Percentiles rank a stretch among this genome's conserved stretches.
Conservation (phyloP, 768 basidiomycete genomes). For the Daedaleopsis sinensis region DNA sequence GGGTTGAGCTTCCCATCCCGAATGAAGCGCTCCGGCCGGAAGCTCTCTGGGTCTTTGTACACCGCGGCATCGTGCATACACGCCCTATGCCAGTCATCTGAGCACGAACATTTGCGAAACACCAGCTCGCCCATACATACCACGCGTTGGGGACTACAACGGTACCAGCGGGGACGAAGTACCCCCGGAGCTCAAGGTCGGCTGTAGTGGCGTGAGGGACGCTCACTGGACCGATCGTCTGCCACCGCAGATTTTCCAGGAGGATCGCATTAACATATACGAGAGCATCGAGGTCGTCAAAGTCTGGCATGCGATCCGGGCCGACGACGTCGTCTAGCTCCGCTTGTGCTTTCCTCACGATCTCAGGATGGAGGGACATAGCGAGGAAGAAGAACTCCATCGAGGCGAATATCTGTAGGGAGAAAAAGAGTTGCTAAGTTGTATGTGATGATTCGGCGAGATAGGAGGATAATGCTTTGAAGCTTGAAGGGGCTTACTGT, state of each 20-base stretch:
- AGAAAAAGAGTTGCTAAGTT: too few species aligned
- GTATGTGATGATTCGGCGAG: neutral
- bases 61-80: constrained; percentile 8
- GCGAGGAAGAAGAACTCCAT: constrained; percentile 15
- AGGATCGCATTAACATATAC: constrained; percentile 37
- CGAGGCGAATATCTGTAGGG: constrained; percentile 22
- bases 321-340: constrained; percentile 43
- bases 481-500: too few species aligned
- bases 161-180: constrained; percentile 6
- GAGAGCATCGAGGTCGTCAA: constrained; percentile 25
- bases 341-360: constrained; percentile 34
- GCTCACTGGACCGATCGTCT: constrained; percentile 8
- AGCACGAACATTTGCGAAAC: neutral
- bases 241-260: constrained; percentile 30
- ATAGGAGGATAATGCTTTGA: neutral
- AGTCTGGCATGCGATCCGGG: constrained; percentile 30
- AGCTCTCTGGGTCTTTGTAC: constrained; percentile 7
- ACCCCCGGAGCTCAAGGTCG: constrained; percentile 4
- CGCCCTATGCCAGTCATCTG: constrained; percentile 2
- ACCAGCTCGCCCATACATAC: neutral
- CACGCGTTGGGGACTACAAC: constrained; percentile 17
- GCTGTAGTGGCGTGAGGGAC: constrained; percentile 1
- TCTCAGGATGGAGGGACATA: constrained; percentile 12
- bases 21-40: constrained; percentile 15
- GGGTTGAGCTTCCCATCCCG: constrained; percentile 3